Conservation (phyloP, 169 alveolate genomes). For the Sarcocystis neurona region DNA sequence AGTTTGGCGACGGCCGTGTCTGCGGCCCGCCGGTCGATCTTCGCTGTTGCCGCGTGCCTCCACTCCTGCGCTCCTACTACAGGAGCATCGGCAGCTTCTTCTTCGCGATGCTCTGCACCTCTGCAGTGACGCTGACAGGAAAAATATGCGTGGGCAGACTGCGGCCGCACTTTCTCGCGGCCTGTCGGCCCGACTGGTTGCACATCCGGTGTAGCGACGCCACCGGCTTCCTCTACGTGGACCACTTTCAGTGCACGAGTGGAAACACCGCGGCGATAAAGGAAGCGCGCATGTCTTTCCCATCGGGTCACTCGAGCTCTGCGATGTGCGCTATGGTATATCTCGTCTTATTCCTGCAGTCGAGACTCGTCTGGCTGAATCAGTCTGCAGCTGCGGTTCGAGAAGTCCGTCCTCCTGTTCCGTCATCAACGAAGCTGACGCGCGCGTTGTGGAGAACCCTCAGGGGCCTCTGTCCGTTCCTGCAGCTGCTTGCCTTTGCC, state of each 20-base stretch:
- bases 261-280: constrained; percentile 43
- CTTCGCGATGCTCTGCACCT: constrained; percentile 44
- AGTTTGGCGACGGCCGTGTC: constrained; percentile 14
- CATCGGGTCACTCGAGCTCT: constrained; percentile 58
- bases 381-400: background rate
- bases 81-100: constrained; percentile 40
- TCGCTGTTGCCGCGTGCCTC: constrained; percentile 33
- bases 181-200: constrained; percentile 59
- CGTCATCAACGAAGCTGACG: background rate
- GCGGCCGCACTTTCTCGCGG: constrained; percentile 58
- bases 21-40: background rate
- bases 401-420: background rate
- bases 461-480: constrained; percentile 46
- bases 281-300: constrained; percentile 62
- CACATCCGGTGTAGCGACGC: constrained; percentile 39
- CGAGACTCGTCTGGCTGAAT: constrained; percentile 27
- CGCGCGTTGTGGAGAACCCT: constrained; percentile 19
- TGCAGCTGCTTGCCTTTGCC: constrained; percentile 32
- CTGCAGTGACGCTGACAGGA: constrained; percentile 33
- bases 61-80: constrained; percentile 13
- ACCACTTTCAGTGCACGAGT: constrained; percentile 40
- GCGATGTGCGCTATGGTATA: constrained; percentile 52
- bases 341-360: constrained; percentile 54
- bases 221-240: constrained; percentile 46
- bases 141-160: constrained; percentile 58